These are phyloP conservation scores for Amphichorda felina DNA, from an alignment of 2,329 filamentous ascomycete genomes.

Conservation along the genomic window DNA sequence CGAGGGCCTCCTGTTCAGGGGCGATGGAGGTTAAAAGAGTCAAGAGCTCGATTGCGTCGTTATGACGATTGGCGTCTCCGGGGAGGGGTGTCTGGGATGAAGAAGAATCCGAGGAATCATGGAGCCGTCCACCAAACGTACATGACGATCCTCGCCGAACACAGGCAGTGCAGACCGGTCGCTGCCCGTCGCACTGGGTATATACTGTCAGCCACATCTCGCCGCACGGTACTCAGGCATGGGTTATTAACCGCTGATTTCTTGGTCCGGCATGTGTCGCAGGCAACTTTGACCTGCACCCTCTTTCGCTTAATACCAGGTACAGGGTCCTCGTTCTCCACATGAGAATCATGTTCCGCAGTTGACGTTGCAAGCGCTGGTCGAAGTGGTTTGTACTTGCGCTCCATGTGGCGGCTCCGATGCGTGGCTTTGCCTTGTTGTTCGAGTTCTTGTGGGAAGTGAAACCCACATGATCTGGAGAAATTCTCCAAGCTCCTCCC, in stretches of 20 bases:
- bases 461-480: too few species aligned
- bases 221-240: background rate
- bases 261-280: conserved; percentile 5
- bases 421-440: too few species aligned
- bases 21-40: conserved; percentile 1
- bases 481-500: too few species aligned
- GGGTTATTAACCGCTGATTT: conserved; percentile 6
- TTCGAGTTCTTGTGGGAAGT: too few species aligned
- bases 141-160: conserved; percentile 3
- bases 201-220: background rate
- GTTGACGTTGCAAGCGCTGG: too few species aligned
- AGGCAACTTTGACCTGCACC: conserved; percentile 6
- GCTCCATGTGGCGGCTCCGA: too few species aligned
- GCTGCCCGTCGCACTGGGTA: conserved; percentile 6
- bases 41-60: conserved; percentile 4
- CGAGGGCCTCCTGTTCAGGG: background rate
- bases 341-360: too few species aligned
- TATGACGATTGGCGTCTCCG: too few species aligned
- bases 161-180: conserved; percentile 5
- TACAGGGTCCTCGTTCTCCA: too few species aligned
- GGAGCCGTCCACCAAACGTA: conserved; percentile 3
- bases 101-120: conserved; percentile 2
- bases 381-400: conserved; percentile 5
- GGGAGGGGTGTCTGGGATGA: background rate
- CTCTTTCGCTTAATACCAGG: conserved; percentile 1